Evolutionary conservation across 176 grass and related monocot species (phyloP).

Genomic region (Aechmea fasciata): DNA sequence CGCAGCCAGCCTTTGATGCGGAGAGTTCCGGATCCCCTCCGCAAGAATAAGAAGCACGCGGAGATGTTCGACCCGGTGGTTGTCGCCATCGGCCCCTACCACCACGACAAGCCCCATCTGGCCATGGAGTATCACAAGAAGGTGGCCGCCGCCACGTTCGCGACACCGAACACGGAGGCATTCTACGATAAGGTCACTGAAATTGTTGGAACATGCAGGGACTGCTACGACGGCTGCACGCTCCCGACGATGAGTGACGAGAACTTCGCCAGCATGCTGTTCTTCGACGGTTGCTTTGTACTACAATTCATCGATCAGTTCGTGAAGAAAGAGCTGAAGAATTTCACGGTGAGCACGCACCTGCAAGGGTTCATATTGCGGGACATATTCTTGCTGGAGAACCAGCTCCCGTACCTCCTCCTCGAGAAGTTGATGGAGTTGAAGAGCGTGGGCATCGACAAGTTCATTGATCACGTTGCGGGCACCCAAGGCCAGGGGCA

Average conservation of each 20-base stretch:
- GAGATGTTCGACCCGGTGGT: neutral
- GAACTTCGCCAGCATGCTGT: neutral
- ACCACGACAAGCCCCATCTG: neutral
- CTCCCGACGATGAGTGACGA: neutral
- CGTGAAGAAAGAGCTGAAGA: accelerated
- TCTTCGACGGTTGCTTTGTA: slow-evolving; percentile 6
- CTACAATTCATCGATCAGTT: neutral
- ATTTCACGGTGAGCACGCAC: neutral
- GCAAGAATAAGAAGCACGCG: too few species aligned
- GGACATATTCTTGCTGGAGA: slow-evolving; percentile 4
- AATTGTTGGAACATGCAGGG: too few species aligned
- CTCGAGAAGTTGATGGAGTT: neutral
- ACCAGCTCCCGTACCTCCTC: slow-evolving; percentile 1
- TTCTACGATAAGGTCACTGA: too few species aligned
- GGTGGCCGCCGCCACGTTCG: neutral
- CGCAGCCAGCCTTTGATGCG: too few species aligned
- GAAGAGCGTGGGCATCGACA: too few species aligned
- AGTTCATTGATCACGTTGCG: too few species aligned
- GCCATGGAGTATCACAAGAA: slow-evolving; percentile 7
- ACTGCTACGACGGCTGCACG: neutral
- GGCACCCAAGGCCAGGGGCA: too few species aligned
- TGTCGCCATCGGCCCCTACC: neutral
- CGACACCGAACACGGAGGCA: too few species aligned
- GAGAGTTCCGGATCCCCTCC: too few species aligned
- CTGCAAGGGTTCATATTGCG: neutral